These are phyloP conservation scores for Stachybotrys chartarum DNA, from an alignment of 2,329 filamentous ascomycete species.

Conservation along the genomic window DNA sequence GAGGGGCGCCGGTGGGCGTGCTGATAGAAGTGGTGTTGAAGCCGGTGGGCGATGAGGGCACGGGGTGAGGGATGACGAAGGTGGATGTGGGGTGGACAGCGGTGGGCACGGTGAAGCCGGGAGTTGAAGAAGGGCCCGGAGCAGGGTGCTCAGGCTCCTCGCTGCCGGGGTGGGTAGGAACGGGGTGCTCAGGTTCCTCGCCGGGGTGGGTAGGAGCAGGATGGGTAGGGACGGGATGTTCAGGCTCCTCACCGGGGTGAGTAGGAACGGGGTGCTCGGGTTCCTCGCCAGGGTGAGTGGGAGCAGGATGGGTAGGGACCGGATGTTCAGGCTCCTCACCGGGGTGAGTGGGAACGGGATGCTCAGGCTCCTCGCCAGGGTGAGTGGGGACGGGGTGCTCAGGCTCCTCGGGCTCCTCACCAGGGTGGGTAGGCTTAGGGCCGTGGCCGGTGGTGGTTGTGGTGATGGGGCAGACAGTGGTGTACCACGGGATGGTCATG, in stretches of 20 bases:
- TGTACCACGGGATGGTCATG: constrained; percentile 14
- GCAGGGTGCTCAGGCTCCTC: neutral
- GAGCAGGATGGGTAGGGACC: neutral
- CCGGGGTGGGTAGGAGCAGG: too few species aligned
- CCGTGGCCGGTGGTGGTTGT: constrained; percentile 1
- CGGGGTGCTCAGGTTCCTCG: neutral
- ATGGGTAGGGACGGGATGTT: neutral
- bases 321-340: neutral
- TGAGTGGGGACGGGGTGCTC: neutral
- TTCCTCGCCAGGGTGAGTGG: neutral
- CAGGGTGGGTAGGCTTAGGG: constrained; percentile 46
- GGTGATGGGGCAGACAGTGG: constrained; percentile 14
- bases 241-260: constrained; percentile 33
- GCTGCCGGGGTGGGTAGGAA: neutral
- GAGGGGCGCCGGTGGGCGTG: neutral
- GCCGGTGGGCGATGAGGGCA: neutral
- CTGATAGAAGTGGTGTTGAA: constrained; percentile 7
- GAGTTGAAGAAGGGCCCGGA: neutral
- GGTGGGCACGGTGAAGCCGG: neutral
- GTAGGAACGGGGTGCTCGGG: constrained; percentile 37
- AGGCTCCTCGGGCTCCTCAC: constrained; percentile 39
- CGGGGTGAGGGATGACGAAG: constrained; percentile 1
- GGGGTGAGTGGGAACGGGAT: neutral
- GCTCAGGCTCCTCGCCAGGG: neutral
- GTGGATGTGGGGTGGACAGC: neutral